phyloP scores from a whole-genome alignment of 2,329 filamentous ascomycete genomes.

The Hypoxylon sp. region DNA sequence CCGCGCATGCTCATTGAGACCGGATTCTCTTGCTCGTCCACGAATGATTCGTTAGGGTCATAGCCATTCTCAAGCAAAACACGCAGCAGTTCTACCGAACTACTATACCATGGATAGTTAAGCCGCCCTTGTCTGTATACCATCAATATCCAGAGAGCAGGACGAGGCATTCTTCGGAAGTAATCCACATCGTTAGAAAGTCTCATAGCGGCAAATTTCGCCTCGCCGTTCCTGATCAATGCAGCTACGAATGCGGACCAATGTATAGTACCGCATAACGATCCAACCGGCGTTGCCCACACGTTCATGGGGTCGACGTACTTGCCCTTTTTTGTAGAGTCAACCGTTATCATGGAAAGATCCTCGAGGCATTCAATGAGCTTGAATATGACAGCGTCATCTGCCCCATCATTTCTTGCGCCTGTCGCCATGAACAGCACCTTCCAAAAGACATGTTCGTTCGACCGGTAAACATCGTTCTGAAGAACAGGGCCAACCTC shows the following conservation, averaged over 20 bases:
- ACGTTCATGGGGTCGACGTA: neutral
- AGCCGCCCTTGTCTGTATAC: neutral
- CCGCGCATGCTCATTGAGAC: neutral
- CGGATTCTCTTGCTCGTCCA: neutral
- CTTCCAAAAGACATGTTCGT: neutral
- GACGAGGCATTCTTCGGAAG: neutral
- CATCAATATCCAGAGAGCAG: slow-evolving; percentile 1
- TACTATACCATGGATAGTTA: neutral
- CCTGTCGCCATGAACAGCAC: neutral
- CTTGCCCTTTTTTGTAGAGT: neutral
- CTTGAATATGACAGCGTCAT: neutral
- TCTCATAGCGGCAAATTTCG: neutral
- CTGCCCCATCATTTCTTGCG: neutral
- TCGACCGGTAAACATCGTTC: neutral
- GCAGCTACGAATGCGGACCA: neutral
- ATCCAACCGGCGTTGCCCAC: neutral
- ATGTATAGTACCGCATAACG: neutral
- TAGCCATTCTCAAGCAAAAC: slow-evolving; percentile 1
- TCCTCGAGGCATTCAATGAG: slow-evolving; percentile 3
- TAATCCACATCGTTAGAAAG: slow-evolving; percentile 4
- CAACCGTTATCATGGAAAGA: neutral
- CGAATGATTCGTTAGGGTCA: slow-evolving; percentile 8
- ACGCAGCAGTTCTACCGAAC: neutral
- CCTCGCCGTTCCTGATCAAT: neutral
- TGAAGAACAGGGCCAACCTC: neutral